Evolutionary conservation across 2,329 filamentous ascomycete genomes (phyloP).

Genomic region (Sporothrix humicola): DNA sequence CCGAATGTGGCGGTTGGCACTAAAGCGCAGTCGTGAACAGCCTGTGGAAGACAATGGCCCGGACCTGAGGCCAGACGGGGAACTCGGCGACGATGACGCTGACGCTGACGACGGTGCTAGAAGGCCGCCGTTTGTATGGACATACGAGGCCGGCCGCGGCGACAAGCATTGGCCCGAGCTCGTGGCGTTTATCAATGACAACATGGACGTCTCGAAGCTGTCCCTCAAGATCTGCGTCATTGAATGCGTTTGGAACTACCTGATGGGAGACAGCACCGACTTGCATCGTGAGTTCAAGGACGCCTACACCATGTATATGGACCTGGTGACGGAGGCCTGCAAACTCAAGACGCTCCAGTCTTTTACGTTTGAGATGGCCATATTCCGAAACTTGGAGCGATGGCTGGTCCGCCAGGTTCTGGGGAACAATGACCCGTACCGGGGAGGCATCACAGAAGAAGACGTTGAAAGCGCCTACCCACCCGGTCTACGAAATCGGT

Average conservation of each 20-base stretch:
- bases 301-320: constrained; percentile 19
- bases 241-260: constrained; percentile 1
- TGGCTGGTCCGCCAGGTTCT: constrained; percentile 4
- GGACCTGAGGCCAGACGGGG: no score
- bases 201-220: neutral
- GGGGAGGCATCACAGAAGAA: neutral
- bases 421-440: neutral
- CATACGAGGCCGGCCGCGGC: neutral
- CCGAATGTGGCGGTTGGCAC: neutral
- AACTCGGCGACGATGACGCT: no score
- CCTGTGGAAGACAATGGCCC: no score
- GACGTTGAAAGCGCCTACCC: neutral
- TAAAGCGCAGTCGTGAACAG: no score
- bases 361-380: neutral
- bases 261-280: neutral
- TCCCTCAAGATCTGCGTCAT: neutral
- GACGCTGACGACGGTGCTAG: neutral
- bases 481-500: neutral
- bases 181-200: neutral
- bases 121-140: neutral
- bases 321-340: neutral
- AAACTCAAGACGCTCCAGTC: neutral
- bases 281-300: neutral
- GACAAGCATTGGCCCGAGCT: neutral
- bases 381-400: neutral